Evolutionary conservation across 495 filamentous ascomycete genomes (phyloP), one percentile per base, ranked within the genome.

Genomic region (Penicillium bialowiezense): DNA sequence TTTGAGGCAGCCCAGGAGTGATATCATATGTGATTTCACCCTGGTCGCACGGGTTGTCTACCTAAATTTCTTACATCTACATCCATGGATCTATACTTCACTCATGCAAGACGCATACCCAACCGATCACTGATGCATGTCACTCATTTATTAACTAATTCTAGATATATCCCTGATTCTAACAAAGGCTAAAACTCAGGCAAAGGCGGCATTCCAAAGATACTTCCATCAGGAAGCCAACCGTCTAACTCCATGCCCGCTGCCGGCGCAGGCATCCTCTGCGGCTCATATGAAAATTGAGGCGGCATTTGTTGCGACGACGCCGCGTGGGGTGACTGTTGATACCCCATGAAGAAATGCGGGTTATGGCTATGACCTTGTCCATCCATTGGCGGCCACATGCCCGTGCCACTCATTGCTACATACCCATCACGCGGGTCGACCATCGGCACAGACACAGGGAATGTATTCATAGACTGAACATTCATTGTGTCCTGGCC

Each of bases 171-270:
- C 9, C 17, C 36, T 13, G 18, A 21, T 21, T 9, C 36, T 18
- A 8, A 32, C 5, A 4, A 28, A 28, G 9, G 12, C 29, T 32
- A 71, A 45, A 68, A 62, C n/a, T 62, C 66, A 42, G 68, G 66
- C 50, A 71, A 51, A 20, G 54, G 57, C 13, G 59, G 60, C 60
- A 67, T 58, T 8, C 63, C 67, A 45, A 58, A 70, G 3, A 72
- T 55, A 46, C 60, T 65, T 13, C 65, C 65, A 35, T 65, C 63
- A 8, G 68, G 63, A 36, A 70, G 41, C 68, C 68, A 72, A 0
- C 63, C 68, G 50, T 72, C 68, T 24, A 72, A 21, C 33, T 70
- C 68, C 61, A 72, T 65, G 21, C 63, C 57, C 17, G 62, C 56
- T 24, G 37, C 42, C 17, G 48, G 63, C 23, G 46, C 51, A 40